These are phyloP conservation scores for Scheffersomyces lignosus DNA, from an alignment of 805 yeast genomes.

Conservation along the genomic window DNA sequence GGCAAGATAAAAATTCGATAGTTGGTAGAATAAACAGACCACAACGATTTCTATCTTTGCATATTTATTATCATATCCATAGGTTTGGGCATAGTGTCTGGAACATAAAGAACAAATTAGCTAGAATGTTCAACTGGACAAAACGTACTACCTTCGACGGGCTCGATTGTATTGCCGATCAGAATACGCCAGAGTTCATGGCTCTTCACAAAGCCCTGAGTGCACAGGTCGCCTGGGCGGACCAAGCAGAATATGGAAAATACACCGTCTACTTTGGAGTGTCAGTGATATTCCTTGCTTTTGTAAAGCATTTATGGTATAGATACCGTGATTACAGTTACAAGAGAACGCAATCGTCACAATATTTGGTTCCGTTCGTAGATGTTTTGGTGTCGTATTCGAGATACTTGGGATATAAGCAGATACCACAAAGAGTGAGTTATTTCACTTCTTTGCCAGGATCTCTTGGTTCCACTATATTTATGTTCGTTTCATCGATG, in stretches of 20 bases:
- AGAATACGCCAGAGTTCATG: conserved; percentile 20
- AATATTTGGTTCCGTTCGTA: conserved; percentile 15
- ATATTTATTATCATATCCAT: too few species aligned
- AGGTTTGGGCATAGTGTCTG: too few species aligned
- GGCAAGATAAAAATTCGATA: too few species aligned
- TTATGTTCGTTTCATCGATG: conserved; percentile 30
- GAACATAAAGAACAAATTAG: too few species aligned
- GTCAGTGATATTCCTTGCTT: conserved; percentile 33
- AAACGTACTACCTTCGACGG: conserved; percentile 24
- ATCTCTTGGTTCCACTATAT: conserved; percentile 39
- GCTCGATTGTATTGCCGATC: conserved; percentile 39
- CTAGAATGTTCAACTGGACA: too few species aligned
- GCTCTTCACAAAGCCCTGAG: conserved; percentile 26
- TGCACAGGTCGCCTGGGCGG: conserved; percentile 25
- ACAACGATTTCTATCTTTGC: too few species aligned
- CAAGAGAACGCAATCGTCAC: conserved; percentile 7
- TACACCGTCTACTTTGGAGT: conserved; percentile 41
- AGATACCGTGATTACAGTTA: conserved; percentile 22
- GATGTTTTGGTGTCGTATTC: conserved; percentile 33
- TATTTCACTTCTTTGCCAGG: conserved; percentile 32
- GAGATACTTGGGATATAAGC: conserved; percentile 35
- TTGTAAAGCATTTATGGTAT: conserved; percentile 34
- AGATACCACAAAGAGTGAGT: conserved; percentile 22
- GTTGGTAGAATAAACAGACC: too few species aligned
- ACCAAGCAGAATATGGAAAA: conserved; percentile 32